A percentile compares a stretch with the other conserved stretches of the same genome.
These are phyloP conservation scores for Solanum chmielewskii DNA, from an alignment of 257 asterid genomes.

Conservation along the genomic window DNA sequence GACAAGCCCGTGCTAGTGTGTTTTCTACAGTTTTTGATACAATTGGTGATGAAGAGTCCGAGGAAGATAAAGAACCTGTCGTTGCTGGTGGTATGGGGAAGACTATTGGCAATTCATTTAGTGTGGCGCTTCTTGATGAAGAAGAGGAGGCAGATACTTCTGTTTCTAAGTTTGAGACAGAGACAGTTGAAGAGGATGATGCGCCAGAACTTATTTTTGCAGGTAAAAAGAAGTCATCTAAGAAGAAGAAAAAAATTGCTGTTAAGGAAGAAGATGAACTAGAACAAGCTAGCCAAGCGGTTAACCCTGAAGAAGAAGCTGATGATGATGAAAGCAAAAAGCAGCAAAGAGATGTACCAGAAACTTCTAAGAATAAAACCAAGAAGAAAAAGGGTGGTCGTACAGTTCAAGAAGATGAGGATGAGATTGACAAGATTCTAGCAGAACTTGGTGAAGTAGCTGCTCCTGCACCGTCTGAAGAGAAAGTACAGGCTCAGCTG, in stretches of 20 bases:
- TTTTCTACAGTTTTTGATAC: constrained; percentile 13
- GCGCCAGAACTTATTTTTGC: constrained; percentile 32
- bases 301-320: not conserved
- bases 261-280: constrained; percentile 5
- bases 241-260: constrained; percentile 43
- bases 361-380: constrained; percentile 65
- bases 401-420: constrained; percentile 6
- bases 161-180: constrained; percentile 12
- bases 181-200: constrained; percentile 34
- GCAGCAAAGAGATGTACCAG: constrained; percentile 20
- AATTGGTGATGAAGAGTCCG: constrained; percentile 24
- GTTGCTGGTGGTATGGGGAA: constrained; percentile 56
- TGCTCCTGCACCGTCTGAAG: not conserved
- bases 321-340: not conserved
- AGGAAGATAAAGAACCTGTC: constrained; percentile 29
- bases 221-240: constrained; percentile 84
- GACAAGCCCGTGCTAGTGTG: constrained; percentile 18
- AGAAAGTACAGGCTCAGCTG: not conserved
- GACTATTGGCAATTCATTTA: constrained; percentile 1
- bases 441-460: constrained; percentile 1
- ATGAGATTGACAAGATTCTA: constrained; percentile 3
- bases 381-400: constrained; percentile 48
- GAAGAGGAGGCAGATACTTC: constrained; percentile 32
- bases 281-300: not conserved
- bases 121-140: not conserved